Conservation (phyloP, 768 basidiomycete species). For the Cystofilobasidium macerans region DNA sequence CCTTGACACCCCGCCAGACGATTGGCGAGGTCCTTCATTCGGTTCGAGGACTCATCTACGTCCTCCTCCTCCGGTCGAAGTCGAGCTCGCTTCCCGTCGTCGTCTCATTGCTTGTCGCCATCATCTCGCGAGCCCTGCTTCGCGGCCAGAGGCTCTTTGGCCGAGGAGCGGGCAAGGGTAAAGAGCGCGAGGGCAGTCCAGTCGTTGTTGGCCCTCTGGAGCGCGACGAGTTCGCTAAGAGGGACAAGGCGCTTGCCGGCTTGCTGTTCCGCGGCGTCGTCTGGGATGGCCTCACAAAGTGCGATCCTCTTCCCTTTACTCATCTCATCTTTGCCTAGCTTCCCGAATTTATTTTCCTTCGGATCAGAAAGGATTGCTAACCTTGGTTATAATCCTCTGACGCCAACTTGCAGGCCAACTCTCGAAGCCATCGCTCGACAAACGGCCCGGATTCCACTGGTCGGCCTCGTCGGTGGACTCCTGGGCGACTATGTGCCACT, state of each 20-base stretch:
- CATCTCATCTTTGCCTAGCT: background rate
- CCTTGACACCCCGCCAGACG: background rate
- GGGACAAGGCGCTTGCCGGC: conserved; percentile 1
- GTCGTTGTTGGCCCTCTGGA: conserved; percentile 3
- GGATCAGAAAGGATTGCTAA: too few relatives aligned
- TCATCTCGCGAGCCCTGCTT: conserved; percentile 14
- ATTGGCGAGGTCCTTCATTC: conserved; percentile 17
- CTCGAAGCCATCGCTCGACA: conserved; percentile 9
- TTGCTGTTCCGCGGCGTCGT: conserved; percentile 18
- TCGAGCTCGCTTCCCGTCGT: conserved; percentile 6
- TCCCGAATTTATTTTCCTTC: background rate
- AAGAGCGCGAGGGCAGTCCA: too few relatives aligned
- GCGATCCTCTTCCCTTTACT: background rate
- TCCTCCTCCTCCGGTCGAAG: conserved; percentile 7
- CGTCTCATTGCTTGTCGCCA: background rate
- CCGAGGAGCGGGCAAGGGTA: background rate
- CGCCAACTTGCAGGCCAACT: conserved; percentile 4
- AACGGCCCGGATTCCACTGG: conserved; percentile 11
- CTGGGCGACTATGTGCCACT: conserved; percentile 18
- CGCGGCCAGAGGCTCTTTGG: background rate
- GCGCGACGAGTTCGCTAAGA: background rate
- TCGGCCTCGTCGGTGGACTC: conserved; percentile 15
- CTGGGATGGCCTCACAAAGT: conserved; percentile 21
- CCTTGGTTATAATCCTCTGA: background rate
- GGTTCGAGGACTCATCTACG: conserved; percentile 22